Conservation (phyloP, 2,329 filamentous ascomycete genomes). For the Aspergillus ustus region DNA sequence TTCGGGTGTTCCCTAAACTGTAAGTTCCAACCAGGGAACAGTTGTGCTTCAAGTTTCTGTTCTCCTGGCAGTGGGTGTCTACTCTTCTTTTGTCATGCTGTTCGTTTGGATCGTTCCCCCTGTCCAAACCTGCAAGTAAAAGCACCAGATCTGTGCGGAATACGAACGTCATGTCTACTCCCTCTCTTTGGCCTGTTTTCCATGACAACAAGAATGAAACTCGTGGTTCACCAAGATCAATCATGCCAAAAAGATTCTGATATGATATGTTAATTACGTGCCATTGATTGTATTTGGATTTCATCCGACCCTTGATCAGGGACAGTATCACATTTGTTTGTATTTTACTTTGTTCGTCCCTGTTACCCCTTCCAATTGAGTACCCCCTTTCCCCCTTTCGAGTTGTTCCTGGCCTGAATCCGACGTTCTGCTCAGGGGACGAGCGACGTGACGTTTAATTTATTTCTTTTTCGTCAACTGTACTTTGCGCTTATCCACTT, state of each 20-base stretch:
- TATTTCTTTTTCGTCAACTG: conserved; percentile 22
- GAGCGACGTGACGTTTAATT: conserved; percentile 28
- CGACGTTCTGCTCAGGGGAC: conserved; percentile 48
- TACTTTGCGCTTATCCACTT: conserved; percentile 25
- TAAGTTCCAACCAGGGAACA: neutral
- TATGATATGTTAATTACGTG: neutral
- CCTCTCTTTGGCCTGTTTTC: neutral
- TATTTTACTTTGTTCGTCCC: conserved; percentile 6
- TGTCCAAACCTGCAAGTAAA: too few species aligned
- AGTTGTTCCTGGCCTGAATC: conserved; percentile 37
- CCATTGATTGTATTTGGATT: neutral
- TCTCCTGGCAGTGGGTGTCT: too few species aligned
- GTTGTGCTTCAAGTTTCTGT: neutral
- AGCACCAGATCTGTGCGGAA: too few species aligned
- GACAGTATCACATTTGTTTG: conserved; percentile 8
- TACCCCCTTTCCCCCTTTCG: conserved; percentile 26
- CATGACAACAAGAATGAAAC: neutral
- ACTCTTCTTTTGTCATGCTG: neutral
- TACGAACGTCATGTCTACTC: too few species aligned
- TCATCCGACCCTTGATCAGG: neutral
- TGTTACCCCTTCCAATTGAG: neutral
- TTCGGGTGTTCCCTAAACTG: neutral
- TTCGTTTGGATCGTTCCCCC: too few species aligned
- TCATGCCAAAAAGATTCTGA: neutral
- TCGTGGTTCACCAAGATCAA: neutral